phyloP scores from a whole-genome alignment of 2,329 filamentous ascomycete genomes.

The Fusarium citri region DNA sequence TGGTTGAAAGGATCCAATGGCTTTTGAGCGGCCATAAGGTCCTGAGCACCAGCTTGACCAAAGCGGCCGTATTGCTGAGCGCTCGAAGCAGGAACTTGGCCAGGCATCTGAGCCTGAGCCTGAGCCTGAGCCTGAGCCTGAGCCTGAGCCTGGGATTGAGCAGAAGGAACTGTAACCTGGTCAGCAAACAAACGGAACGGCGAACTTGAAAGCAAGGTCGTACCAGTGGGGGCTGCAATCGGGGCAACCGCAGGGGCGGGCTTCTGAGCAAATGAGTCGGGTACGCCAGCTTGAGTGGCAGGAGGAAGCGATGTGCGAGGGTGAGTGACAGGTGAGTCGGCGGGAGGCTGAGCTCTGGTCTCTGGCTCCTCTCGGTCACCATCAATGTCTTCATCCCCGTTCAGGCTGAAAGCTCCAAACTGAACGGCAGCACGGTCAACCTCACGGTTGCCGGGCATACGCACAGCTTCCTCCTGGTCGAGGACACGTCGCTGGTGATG shows the following conservation, averaged over 20 bases:
- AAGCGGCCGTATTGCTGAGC: conserved; percentile 78
- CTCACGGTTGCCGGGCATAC: conserved; percentile 97
- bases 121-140: conserved; percentile 57
- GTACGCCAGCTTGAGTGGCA: conserved; percentile 66
- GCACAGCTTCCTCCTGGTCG: conserved; percentile 96
- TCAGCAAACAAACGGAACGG: conserved; percentile 19
- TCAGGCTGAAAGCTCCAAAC: conserved; percentile 94
- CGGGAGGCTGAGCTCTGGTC: conserved; percentile 91
- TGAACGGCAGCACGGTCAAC: conserved; percentile 94
- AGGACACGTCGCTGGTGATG: conserved; percentile 79
- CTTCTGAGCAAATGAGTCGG: conserved; percentile 69
- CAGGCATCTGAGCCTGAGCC: conserved; percentile 32
- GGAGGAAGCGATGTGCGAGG: conserved; percentile 90
- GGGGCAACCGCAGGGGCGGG: conserved; percentile 60
- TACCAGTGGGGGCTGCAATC: conserved; percentile 52
- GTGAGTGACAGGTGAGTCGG: conserved; percentile 88
- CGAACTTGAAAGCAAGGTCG: conserved; percentile 7
- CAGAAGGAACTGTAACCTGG: conserved; percentile 34
- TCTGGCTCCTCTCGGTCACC: conserved; percentile 95
- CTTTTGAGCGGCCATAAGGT: conserved; percentile 75
- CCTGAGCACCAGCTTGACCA: conserved; percentile 70
- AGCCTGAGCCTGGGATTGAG: conserved; percentile 56
- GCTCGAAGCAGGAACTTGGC: conserved; percentile 66
- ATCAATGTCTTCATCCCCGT: conserved; percentile 89
- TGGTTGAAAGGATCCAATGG: conserved; percentile 89